Evolutionary conservation across 352 stramenopile species (phyloP).

Genomic region (Globisporangium megalacanthum): DNA sequence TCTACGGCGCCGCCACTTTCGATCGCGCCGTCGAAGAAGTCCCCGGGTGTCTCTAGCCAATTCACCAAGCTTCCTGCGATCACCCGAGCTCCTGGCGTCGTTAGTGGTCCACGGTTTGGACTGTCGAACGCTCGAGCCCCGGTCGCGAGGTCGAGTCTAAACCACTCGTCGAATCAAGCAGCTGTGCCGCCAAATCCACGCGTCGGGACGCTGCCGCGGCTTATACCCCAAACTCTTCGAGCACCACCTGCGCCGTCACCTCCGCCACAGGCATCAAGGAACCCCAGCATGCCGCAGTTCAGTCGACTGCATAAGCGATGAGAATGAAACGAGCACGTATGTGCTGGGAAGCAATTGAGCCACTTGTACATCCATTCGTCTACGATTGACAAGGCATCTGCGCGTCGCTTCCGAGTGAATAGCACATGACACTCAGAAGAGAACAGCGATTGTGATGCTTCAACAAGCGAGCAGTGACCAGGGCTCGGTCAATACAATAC

Average conservation of each 20-base stretch:
- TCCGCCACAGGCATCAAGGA: constrained; percentile 29
- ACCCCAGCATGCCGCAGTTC: constrained; percentile 43
- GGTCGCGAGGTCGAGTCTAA: background rate
- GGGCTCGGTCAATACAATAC: too few relatives aligned
- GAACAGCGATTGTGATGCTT: too few relatives aligned
- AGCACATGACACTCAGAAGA: too few relatives aligned
- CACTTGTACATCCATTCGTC: too few relatives aligned
- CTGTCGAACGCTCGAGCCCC: constrained; percentile 5
- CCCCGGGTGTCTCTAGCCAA: background rate
- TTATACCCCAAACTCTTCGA: constrained; percentile 17
- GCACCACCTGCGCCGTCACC: constrained; percentile 26
- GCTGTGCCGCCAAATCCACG: background rate
- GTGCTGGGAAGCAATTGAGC: too few relatives aligned
- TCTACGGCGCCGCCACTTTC: background rate
- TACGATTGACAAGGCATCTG: too few relatives aligned
- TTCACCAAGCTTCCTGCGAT: constrained; percentile 12
- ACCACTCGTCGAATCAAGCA: background rate
- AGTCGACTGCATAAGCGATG: constrained; percentile 61
- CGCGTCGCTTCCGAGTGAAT: too few relatives aligned
- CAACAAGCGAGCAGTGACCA: too few relatives aligned
- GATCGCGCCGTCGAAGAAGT: constrained; percentile 2
- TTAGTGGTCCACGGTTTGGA: constrained; percentile 5
- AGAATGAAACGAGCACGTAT: constrained; percentile 1
- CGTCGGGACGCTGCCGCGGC: constrained; percentile 26
- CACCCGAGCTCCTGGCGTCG: background rate